phyloP scores from a whole-genome alignment of 768 basidiomycete genomes.

The Lactifluus echinatus region DNA sequence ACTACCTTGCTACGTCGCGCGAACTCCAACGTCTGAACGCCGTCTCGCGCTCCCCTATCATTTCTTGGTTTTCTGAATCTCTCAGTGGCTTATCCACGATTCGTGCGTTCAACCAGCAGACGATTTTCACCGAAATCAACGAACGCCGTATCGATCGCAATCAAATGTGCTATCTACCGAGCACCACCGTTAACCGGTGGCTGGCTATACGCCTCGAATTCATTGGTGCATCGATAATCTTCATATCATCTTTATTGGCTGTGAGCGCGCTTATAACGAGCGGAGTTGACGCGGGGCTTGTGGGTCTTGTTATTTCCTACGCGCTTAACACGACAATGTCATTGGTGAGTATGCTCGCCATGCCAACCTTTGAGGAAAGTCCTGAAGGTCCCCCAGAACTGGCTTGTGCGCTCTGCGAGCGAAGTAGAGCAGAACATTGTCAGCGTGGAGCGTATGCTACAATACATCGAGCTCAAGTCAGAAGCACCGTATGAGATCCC shows the following conservation, averaged over 20 bases:
- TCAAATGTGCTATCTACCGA: slow-evolving; percentile 56
- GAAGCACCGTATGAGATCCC: slow-evolving; percentile 72
- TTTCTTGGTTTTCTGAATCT: slow-evolving; percentile 80
- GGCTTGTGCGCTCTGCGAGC: slow-evolving; percentile 73
- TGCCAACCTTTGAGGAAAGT: not conserved
- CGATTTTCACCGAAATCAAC: slow-evolving; percentile 57
- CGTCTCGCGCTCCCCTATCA: slow-evolving; percentile 84
- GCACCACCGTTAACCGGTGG: slow-evolving; percentile 75
- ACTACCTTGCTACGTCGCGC: slow-evolving; percentile 80
- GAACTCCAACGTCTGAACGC: slow-evolving; percentile 86
- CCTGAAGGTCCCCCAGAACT: slow-evolving; percentile 42
- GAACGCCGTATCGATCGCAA: slow-evolving; percentile 76
- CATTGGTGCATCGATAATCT: slow-evolving; percentile 72
- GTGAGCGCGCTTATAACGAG: slow-evolving; percentile 63
- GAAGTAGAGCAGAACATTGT: slow-evolving; percentile 91
- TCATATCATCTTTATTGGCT: slow-evolving; percentile 59
- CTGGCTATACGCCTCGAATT: slow-evolving; percentile 78
- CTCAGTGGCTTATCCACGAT: slow-evolving; percentile 74
- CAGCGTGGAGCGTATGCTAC: slow-evolving; percentile 78
- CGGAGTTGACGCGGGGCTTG: slow-evolving; percentile 78
- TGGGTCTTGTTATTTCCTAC: slow-evolving; percentile 80
- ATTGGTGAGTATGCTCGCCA: slow-evolving; percentile 40
- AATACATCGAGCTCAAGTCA: slow-evolving; percentile 63
- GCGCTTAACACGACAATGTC: slow-evolving; percentile 78
- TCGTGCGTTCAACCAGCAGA: slow-evolving; percentile 67